These are phyloP conservation scores for Penicillium paneum DNA, from an alignment of 2,329 filamentous ascomycete species.

Conservation along the genomic window DNA sequence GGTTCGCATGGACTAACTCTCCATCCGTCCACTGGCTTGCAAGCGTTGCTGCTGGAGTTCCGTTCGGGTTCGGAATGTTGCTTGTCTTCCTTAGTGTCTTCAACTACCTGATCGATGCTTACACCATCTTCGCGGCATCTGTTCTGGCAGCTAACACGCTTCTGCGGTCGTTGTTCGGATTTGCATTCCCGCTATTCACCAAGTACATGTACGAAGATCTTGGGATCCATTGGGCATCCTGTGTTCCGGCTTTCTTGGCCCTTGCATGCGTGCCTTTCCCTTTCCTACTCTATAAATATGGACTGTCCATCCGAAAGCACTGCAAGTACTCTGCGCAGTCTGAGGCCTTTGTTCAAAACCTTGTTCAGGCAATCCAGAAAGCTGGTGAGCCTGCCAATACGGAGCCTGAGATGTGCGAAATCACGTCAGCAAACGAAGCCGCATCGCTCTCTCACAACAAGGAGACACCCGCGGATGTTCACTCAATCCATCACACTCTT, in stretches of 20 bases:
- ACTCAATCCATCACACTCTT: conserved; percentile 9
- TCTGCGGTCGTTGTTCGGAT: conserved; percentile 47
- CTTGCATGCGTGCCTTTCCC: conserved; percentile 45
- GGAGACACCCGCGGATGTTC: conserved; percentile 17
- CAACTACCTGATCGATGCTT: conserved; percentile 46
- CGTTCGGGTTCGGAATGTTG: conserved; percentile 45
- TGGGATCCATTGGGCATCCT: conserved; percentile 50
- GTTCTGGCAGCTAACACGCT: conserved; percentile 47
- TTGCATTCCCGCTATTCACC: conserved; percentile 50
- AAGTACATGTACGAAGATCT: conserved; percentile 45
- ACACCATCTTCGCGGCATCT: conserved; percentile 44
- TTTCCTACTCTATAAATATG: conserved; percentile 46
- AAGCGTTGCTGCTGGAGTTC: conserved; percentile 35
- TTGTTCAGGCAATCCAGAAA: conserved; percentile 9
- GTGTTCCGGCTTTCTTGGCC: conserved; percentile 47
- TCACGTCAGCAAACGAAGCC: neutral
- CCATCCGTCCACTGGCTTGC: conserved; percentile 42
- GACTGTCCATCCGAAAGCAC: conserved; percentile 37
- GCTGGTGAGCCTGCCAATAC: neutral
- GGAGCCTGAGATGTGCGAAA: neutral
- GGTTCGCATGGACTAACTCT: conserved; percentile 60
- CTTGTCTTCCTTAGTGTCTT: conserved; percentile 42
- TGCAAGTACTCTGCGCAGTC: conserved; percentile 43
- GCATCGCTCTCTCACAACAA: conserved; percentile 1
- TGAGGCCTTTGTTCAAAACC: conserved; percentile 22